Evolutionary conservation across 345 rosid species (phyloP).

Genomic region (Turritis glabra): DNA sequence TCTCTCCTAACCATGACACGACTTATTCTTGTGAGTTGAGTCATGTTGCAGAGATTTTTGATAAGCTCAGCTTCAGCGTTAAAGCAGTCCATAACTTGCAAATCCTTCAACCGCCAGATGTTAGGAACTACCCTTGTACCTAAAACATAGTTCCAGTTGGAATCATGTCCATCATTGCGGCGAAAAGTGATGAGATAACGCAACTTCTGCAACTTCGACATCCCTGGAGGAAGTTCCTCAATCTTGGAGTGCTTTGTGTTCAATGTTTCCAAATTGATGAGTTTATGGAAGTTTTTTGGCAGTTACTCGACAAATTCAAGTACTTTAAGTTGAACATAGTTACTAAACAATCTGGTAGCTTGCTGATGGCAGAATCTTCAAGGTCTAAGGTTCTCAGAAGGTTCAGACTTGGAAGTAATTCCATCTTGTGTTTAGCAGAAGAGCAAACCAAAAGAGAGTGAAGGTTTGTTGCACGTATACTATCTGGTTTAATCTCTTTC

Average conservation of each 20-base stretch:
- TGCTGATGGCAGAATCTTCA: slow-evolving; percentile 33
- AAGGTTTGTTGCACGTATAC: slow-evolving; percentile 19
- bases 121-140: slow-evolving; percentile 26
- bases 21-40: slow-evolving; percentile 39
- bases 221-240: slow-evolving; percentile 38
- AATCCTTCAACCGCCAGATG: slow-evolving; percentile 33
- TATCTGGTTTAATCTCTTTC: slow-evolving; percentile 11
- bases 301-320: slow-evolving; percentile 41
- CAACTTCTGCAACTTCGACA: slow-evolving; percentile 36
- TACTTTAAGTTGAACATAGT: slow-evolving; percentile 45
- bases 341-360: slow-evolving; percentile 31
- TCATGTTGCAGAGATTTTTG: slow-evolving; percentile 32
- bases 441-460: slow-evolving; percentile 41
- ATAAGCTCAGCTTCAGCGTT: slow-evolving; percentile 25
- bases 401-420: slow-evolving; percentile 22
- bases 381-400: slow-evolving; percentile 43
- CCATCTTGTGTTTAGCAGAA: background rate
- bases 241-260: slow-evolving; percentile 26
- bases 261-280: slow-evolving; percentile 39
- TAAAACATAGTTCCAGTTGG: slow-evolving; percentile 20
- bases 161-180: background rate
- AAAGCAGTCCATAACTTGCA: slow-evolving; percentile 38
- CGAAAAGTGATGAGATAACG: slow-evolving; percentile 29
- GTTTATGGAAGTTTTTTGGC: slow-evolving; percentile 37
- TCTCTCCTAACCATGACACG: slow-evolving; percentile 24